Evolutionary conservation across 768 basidiomycete genomes (phyloP).

Genomic region (Mrakia frigida): DNA sequence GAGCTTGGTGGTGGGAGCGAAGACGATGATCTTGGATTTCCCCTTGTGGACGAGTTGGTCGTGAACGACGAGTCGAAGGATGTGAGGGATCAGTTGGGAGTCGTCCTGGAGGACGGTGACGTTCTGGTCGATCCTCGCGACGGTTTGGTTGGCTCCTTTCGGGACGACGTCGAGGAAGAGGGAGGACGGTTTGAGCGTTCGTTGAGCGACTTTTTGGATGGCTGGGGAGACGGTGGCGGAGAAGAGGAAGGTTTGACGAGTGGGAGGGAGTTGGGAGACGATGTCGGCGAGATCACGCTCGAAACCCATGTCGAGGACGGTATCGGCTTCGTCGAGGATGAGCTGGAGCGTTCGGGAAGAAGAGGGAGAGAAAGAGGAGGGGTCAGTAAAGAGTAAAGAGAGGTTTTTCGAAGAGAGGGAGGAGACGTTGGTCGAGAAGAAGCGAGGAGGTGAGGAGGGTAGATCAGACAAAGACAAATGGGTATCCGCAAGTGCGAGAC

Average conservation of each 20-base stretch:
- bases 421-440: not conserved
- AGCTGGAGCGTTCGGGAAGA: conserved; percentile 51
- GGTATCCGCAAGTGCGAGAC: conserved; percentile 2
- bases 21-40: conserved; percentile 70
- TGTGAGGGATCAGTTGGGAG: conserved; percentile 67
- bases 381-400: conserved; percentile 8
- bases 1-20: conserved; percentile 78
- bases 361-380: not conserved
- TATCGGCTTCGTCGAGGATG: conserved; percentile 88
- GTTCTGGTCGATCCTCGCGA: conserved; percentile 73
- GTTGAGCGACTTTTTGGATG: conserved; percentile 65
- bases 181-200: conserved; percentile 58
- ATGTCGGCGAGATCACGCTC: conserved; percentile 76
- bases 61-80: conserved; percentile 73
- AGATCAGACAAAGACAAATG: conserved; percentile 2
- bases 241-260: conserved; percentile 87
- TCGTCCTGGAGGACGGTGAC: conserved; percentile 65
- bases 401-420: not conserved
- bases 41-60: conserved; percentile 72
- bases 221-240: conserved; percentile 74
- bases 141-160: conserved; percentile 55
- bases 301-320: conserved; percentile 87
- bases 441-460: not conserved
- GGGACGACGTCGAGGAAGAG: conserved; percentile 68
- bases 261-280: conserved; percentile 55